Base-by-base conservation (phyloP, 2,329 filamentous ascomycete genomes). In the Ascochyta rabiei region DNA sequence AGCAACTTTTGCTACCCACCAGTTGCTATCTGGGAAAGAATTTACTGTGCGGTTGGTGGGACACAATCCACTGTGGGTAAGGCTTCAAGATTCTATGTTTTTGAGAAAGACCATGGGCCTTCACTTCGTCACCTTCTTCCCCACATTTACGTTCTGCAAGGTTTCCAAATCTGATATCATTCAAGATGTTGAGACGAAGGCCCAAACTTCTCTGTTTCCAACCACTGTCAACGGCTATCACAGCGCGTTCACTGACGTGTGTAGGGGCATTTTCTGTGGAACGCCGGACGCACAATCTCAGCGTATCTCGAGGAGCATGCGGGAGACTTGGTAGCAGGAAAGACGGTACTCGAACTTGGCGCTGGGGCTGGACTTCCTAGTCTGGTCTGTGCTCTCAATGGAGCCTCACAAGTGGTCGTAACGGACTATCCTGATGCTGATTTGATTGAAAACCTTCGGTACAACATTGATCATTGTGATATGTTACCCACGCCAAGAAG, bases 381-480 rank as follows among this genome's bases (percentile, higher is more conserved):
- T 70, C 84, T 97, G 10, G 86, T 95, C 30, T 88, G 88, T 63
- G 89, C 89, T 0, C 79, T 89, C 30, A 82, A 89, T 34, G 90
- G 89, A 13, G 93, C 93, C 19, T 61, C 61, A 6, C 60, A 69
- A 48, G 81, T 89, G 2, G 89, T 97, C 9, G 87, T 93, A 64
- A 96, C 92, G 7, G 93, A 98, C 74, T 97, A 91, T 72, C 91
- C 91, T 0, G 93, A 97, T 73, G 80, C 82, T 35, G 91, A 96
- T 19, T 81, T 98, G n/a, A 82, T 98, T 21, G 81, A 83, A 18
- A 96, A 91, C 68, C 86, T 97, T 75, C 83, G 83, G 64, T 84
- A 85, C 73, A 97, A 97, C 72, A 87, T 96, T 56, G 72, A 82
- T 61, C 77, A 84, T 72, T 82, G 82, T 72, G 73, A 78, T 59